Conservation (phyloP, 1,139 yeast genomes). For the Schwanniomyces etchellsii region DNA sequence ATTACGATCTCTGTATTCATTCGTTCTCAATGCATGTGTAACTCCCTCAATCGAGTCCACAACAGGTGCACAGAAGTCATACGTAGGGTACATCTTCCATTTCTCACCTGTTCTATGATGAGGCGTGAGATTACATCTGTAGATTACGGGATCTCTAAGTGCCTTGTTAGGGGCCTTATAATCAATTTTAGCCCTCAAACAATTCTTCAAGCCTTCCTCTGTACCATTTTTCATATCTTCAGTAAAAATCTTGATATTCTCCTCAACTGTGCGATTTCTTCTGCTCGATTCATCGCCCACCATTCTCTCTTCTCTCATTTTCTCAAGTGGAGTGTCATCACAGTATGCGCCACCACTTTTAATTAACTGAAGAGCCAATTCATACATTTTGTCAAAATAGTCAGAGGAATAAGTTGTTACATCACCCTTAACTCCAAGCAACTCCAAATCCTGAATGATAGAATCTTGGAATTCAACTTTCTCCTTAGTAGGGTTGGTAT, state of each 20-base stretch:
- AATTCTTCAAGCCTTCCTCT: conserved; percentile 75
- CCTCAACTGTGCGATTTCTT: conserved; percentile 85
- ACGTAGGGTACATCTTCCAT: conserved; percentile 93
- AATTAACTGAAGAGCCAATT: conserved; percentile 69
- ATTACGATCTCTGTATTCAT: conserved; percentile 92
- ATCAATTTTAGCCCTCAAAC: conserved; percentile 88
- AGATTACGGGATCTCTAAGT: conserved; percentile 86
- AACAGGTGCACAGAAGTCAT: conserved; percentile 91
- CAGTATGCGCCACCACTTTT: conserved; percentile 89
- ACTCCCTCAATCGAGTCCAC: conserved; percentile 90
- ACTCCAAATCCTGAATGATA: conserved; percentile 73
- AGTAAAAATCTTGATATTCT: conserved; percentile 69
- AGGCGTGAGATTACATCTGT: conserved; percentile 87
- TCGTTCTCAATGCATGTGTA: conserved; percentile 89
- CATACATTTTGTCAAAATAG: conserved; percentile 81
- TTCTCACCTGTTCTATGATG: conserved; percentile 84
- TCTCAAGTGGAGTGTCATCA: conserved; percentile 83
- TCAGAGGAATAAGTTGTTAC: conserved; percentile 75
- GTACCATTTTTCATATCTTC: conserved; percentile 85
- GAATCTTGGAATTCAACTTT: conserved; percentile 82
- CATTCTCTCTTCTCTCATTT: conserved; percentile 93
- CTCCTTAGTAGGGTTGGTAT: conserved; percentile 90
- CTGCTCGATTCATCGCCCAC: conserved; percentile 82
- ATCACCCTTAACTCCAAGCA: conserved; percentile 85
- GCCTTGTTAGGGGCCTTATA: conserved; percentile 83